Base-by-base conservation (phyloP, 345 rosid species). In the Arabidopsis thaliana region DNA sequence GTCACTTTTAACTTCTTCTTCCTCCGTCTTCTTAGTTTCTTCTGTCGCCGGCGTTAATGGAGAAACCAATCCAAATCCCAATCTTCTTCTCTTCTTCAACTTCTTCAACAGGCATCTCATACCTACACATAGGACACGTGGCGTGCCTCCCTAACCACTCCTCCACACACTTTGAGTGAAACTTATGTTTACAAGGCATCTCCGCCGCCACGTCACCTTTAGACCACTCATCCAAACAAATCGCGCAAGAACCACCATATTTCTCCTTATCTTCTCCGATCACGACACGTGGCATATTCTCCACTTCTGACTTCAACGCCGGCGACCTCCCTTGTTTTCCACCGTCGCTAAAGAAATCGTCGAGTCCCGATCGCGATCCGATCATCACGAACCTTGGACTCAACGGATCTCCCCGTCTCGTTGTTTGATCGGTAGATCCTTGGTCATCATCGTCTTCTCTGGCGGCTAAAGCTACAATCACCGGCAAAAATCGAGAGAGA, bases 161-260 rank as follows among this genome's bases (percentile, higher is more conserved):
- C 69, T 80, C 83, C 53, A 75, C 76, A 7, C 80, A 80, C 52
- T 75, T 75, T 0, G 80, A 75, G 8, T 80, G 83, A 32, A 80
- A 80, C 63, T 6, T 14, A 4, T 80, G 83, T n/a, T 80, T 71
- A 59, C 83, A 80, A 6, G 83, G 83, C 80, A 80, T 75, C 83
- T 80, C 83, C 38, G 80, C 76, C 44, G 78, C 75, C 65, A 69
- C 80, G 69, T 75, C 80, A 63, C 80, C 83, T 33, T 41, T 57
- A 38, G 38, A 66, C 76, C 79, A 70, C 61, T 75, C 83, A 4
- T 80, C 83, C 5, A 80, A 60, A 5, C 80, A 75, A n/a, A 80
- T 59, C 64, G 80, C 8, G 23, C 83, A 80, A 3, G 73, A 32
- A 4, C 75, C 72, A 2, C n/a, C 72, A 1, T 12, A 55, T 4